Evolutionary conservation across 2,329 filamentous ascomycete genomes (phyloP), one percentile per base, ranked within the genome.

Genomic region (Lasiodiplodia sp.): DNA sequence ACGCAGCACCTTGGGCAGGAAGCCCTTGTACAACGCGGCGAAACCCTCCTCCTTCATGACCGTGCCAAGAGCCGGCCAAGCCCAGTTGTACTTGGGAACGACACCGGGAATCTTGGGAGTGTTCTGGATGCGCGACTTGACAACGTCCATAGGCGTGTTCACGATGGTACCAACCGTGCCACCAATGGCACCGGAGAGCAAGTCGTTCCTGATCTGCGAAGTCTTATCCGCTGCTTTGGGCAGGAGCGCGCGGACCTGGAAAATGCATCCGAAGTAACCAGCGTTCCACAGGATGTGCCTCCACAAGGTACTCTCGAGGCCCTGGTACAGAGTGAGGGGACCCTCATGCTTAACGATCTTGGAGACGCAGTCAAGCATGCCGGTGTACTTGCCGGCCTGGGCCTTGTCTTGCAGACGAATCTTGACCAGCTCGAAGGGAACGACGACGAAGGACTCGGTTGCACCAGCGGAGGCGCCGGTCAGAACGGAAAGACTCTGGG

Each of bases 111-210:
- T 84, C 85, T 92, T 95, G 73, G 92, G 86, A 68, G 89, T 93
- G 84, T 99, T 99, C 83, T 99, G 96, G 74, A 99, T 99, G 71
- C 96, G 91, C 73, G 92, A 96, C 88, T 99, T 99, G 83, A 98
- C 94, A 23, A 98, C 95, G 77, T 98, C 94, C 89, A 97, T 90
- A 69, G 94, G 94, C 2, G 95, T 98, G 86, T 99, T 99, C 71
- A 98, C 79, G 51, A 97, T 87, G 2, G 95, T 99, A 80, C 96
- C 95, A 65, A 91, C 85, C 5, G 94, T 98, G 70, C 96, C 96
- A 82, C 96, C 96, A 72, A 97, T 82, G 53, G 91, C 87, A 79
- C 96, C 96, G 23, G 94, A 94, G 68, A 97, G 82, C 72, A 99
- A 83, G 76, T 99, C 94, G 79, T 97, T 97, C 69, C 87, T 82